Conservation (phyloP, 371 early-diverging fungal species). For the Syncephalastrum sp. region DNA sequence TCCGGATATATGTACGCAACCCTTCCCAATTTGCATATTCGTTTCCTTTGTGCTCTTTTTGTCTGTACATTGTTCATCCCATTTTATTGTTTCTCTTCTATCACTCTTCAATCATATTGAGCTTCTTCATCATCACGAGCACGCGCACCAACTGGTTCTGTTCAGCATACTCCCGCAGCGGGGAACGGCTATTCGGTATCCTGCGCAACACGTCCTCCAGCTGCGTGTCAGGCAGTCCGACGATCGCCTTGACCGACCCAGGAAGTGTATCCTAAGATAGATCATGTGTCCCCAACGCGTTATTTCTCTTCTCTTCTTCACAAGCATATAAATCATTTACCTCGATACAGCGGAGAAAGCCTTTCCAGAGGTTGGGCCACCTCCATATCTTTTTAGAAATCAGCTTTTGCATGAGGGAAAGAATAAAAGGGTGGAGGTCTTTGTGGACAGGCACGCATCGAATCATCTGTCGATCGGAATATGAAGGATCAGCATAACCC, state of each 20-base stretch:
- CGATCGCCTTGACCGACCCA: conserved; percentile 54
- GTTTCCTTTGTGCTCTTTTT: conserved; percentile 1
- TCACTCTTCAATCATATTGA: conserved; percentile 28
- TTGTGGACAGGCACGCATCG: conserved; percentile 66
- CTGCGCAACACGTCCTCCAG: conserved; percentile 54
- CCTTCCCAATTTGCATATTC: too few relatives aligned
- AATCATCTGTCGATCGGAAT: conserved; percentile 38
- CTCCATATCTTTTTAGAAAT: conserved; percentile 72
- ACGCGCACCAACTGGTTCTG: conserved; percentile 23
- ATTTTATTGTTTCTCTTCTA: conserved; percentile 4
- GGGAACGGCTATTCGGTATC: conserved; percentile 50
- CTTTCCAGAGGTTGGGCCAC: conserved; percentile 72
- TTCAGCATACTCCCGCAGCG: conserved; percentile 45
- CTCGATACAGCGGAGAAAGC: conserved; percentile 72
- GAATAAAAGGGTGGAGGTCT: conserved; percentile 56
- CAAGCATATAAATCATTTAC: conserved; percentile 7
- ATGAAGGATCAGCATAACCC: not conserved
- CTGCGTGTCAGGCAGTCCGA: conserved; percentile 59
- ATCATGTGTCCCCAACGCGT: not conserved
- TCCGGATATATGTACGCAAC: too few relatives aligned
- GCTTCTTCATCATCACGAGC: conserved; percentile 28
- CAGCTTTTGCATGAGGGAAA: conserved; percentile 56
- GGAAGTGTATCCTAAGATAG: conserved; percentile 48
- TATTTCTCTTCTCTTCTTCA: not conserved
- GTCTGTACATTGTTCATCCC: conserved; percentile 1